Evolutionary conservation across 768 basidiomycete species (phyloP), one percentile per base, ranked within the genome.

Genomic region (Leccinum ochraceum): DNA sequence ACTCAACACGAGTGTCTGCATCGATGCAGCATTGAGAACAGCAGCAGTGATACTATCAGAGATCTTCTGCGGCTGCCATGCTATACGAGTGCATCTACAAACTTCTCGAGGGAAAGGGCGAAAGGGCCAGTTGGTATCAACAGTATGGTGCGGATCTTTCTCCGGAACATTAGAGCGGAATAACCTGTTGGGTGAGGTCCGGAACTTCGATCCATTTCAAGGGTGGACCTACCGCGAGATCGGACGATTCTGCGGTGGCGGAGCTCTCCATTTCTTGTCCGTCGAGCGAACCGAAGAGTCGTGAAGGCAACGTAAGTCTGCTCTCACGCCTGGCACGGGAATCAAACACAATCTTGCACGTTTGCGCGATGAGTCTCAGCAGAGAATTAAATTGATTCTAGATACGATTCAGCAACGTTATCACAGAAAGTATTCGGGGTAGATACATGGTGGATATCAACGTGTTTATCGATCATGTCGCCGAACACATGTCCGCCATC

Each of bases 401-500:
- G 32, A 9, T 13, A 1, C 10, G 3, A 32, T 58, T 28, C 5
- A 5, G 4, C n/a, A 9, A 42, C n/a, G 42, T 42, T 42, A 42
- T 42, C 39, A 39, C 8, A 39, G 42, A 42, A 42, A n/a, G 42
- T 2, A 17, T 42, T 44, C 10, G 42, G 7, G 26, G 49, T 16
- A 26, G 49, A 26, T 16, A 50, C 49, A 50, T 20, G 44, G 20
- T 46, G 20, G 44, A 46, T 46, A 46, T 44, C 44, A 46, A 46
- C 20, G 11, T 50, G 49, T 50, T 26, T 26, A 26, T 50, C 49
- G 44, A 50, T 50, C n/a, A 34, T 34, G 59, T 62, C 46, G 46
- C 32, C 56, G 28, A 42, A 75, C 8, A 49, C 62, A 81, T 6
- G 63, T 66, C 54, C 70, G 72, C 88, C 89, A 90, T 1, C 84